These are phyloP conservation scores for Ceratobasidium sp. DNA, from an alignment of 1,284 basidiomycete species.

Conservation along the genomic window DNA sequence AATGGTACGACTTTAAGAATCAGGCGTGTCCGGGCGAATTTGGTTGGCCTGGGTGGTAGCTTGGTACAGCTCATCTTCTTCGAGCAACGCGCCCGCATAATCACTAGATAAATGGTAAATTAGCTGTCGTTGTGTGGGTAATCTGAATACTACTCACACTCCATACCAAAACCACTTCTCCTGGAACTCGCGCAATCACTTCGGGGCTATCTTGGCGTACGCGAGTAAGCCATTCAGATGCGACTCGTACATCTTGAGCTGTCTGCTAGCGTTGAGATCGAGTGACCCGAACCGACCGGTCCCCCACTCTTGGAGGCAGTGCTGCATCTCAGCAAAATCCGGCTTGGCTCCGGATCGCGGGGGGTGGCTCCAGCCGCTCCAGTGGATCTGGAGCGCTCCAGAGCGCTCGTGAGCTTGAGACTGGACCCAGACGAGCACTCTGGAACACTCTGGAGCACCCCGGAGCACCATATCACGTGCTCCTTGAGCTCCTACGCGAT, in stretches of 20 bases:
- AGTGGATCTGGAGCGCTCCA: too few species aligned
- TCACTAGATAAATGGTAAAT: neutral
- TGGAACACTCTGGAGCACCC: too few species aligned
- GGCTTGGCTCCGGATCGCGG: too few species aligned
- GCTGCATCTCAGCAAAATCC: too few species aligned
- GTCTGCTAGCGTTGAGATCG: neutral
- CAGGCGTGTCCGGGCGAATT: neutral
- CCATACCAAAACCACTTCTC: neutral
- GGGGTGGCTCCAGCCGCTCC: too few species aligned
- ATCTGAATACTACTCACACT: neutral
- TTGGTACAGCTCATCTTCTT: neutral
- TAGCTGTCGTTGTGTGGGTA: neutral
- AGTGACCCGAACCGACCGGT: neutral
- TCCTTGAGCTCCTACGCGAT: too few species aligned
- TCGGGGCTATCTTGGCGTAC: neutral
- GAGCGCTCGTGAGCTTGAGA: too few species aligned
- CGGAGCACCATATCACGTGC: too few species aligned
- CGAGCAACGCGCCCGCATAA: neutral
- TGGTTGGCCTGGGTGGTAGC: neutral
- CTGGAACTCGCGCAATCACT: neutral
- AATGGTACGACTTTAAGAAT: too few species aligned
- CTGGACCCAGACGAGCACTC: too few species aligned
- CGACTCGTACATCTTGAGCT: neutral
- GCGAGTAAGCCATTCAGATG: neutral
- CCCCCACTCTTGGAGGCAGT: neutral